Evolutionary conservation across 2,329 filamentous ascomycete species (phyloP), one percentile per base, ranked within the genome.

Genomic region (Cladosporium sp.): DNA sequence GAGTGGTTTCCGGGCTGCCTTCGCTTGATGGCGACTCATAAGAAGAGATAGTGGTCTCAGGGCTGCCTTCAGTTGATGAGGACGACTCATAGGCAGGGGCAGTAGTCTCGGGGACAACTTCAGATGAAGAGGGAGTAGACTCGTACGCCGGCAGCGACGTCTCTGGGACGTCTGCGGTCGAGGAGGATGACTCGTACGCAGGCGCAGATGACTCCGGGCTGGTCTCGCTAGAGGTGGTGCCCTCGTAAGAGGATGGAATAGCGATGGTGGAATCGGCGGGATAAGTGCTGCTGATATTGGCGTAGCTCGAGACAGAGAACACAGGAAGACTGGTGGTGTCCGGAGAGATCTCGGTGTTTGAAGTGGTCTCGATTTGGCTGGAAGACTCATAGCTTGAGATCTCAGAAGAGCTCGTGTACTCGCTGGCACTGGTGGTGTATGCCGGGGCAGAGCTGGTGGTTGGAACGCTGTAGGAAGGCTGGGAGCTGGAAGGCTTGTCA

Each of bases 401-500:
- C 16, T 53, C 50, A 8, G 49, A 45, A 12, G 50, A 42, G 36
- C 52, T 54, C n/a, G 46, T 55, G 33, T 38, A 43, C 45, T 45
- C 41, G 35, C 39, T 54, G 33, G 33, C 38, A 29, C 47, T 50
- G 35, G 35, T 49, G 30, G 49, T 42, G 36, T 50, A 53, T 15
- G 54, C 49, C 20, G 50, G 39, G 8, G 35, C 53, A 38, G 57
- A 54, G 39, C 52, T 58, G 29, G 53, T 55, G 27, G 42, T 41
- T 4, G 51, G 22, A 47, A 36, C 38, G 27, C 29, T 45, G 39
- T 62, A 63, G 22, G 57, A 59, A 53, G 56, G 61, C 47, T 53
- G 54, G 15, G 53, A 55, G 53, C 51, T 61, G 50, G 62, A 62
- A n/a, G 57, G 54, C 30, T 48, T 33, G 15, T 50, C 72, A 72